Base-by-base conservation (phyloP, 257 asterid genomes). In the Capsicum pubescens region DNA sequence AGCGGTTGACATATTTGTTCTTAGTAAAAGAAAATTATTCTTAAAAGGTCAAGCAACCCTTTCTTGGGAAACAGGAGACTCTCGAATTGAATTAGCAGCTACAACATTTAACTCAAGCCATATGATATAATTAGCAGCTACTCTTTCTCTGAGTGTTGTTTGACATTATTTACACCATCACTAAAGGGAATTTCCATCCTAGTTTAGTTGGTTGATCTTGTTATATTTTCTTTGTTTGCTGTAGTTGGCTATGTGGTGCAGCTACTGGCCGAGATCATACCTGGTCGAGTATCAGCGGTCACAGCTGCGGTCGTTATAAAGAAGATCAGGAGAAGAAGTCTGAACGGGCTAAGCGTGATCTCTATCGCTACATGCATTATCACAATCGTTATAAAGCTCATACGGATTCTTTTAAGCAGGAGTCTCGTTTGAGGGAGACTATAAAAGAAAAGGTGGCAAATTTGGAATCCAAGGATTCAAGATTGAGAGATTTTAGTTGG, bases 201-300 rank as follows among this genome's bases (percentile, higher is more conserved):
- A 13, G 81, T 50, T 74, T 76, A 52, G 63, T 52, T 80, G 63
- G 68, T 59, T 82, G 63, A 84, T 63, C 77, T 56, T 35, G 54
- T 86, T 57, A 76, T 84, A 55, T 46, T 79, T 78, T 66, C 56
- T 74, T 84, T 58, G 61, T 87, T 79, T 89, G 69, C 85, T 85
- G 79, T 83, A 96, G 99, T 88, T 96, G 99, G 99, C 91, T 96
- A 68, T 96, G 98, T 86, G 99, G 98, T 86, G 98, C 93, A 86
- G 97, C 98, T 87, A 95, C 98, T 16, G 98, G 98, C 80, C 93
- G 91, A 21, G 91, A 89, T 54, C 98, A 95, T 91, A 92, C 93
- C 58, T 92, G 97, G 98, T 81, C 90, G n/a, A 71, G 56, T 76
- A 94, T 93, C 82, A 89, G 91, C 50, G 91, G 92, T 87, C 98